Conservation (phyloP, 2,329 filamentous ascomycete genomes). For the Trichoderma oligosporum region DNA sequence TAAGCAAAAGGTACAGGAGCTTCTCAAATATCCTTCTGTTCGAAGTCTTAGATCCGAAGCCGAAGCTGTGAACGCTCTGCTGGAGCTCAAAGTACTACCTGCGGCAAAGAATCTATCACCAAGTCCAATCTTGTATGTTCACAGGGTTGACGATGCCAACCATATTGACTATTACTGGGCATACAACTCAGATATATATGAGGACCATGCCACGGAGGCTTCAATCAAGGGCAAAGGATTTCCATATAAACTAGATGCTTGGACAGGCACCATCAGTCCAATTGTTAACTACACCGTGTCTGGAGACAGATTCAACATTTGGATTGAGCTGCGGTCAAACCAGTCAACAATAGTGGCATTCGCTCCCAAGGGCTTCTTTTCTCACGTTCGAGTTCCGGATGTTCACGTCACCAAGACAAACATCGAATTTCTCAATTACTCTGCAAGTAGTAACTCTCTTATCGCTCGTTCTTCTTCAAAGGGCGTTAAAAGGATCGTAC, state of each 20-base stretch:
- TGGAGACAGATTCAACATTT: conserved; percentile 7
- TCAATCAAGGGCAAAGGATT: neutral
- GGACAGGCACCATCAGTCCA: neutral
- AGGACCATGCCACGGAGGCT: neutral
- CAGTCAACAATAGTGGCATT: neutral
- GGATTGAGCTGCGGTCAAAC: conserved; percentile 1
- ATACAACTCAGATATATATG: conserved; percentile 8
- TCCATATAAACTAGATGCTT: neutral
- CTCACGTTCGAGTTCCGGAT: neutral
- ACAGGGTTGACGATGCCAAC: neutral
- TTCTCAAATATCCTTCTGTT: neutral
- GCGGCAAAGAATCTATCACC: neutral
- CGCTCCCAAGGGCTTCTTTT: neutral
- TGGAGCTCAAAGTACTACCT: neutral
- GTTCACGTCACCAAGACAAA: neutral
- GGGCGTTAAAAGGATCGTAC: neutral
- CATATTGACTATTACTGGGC: neutral
- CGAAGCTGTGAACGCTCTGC: neutral
- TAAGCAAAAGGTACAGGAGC: neutral
- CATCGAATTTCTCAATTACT: neutral
- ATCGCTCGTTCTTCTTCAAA: neutral
- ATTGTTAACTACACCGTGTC: neutral
- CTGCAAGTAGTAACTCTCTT: neutral
- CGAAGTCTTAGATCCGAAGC: neutral
- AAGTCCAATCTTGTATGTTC: neutral